These are phyloP conservation scores for Diaporthe velutina DNA, from an alignment of 2,329 filamentous ascomycete species.

Conservation along the genomic window DNA sequence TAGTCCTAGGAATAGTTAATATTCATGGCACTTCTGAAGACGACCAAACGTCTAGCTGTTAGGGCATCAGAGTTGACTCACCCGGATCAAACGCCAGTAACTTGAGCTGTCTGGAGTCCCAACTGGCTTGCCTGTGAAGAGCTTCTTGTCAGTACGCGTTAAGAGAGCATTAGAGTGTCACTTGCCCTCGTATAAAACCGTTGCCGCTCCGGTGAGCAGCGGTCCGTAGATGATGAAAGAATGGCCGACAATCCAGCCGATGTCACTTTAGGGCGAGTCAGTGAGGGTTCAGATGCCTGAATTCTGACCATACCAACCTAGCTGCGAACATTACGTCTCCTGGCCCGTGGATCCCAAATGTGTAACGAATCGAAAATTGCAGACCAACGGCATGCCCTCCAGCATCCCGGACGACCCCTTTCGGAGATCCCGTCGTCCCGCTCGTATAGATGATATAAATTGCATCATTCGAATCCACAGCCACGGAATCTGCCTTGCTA, in stretches of 20 bases:
- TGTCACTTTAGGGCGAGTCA: background rate
- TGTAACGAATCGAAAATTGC: background rate
- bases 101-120: background rate
- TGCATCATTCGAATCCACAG: background rate
- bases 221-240: background rate
- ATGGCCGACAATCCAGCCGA: background rate
- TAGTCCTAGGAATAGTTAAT: background rate
- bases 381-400: background rate
- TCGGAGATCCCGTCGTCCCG: background rate
- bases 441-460: background rate
- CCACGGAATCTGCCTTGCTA: background rate
- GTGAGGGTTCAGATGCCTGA: background rate
- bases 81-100: background rate
- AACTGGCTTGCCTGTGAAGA: background rate
- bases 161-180: accelerated
- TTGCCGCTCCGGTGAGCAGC: background rate
- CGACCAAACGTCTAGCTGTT: background rate
- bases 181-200: background rate
- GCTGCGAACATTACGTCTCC: background rate
- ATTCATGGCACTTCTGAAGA: background rate
- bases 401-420: background rate
- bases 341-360: background rate
- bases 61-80: background rate
- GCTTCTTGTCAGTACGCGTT: background rate
- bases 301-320: background rate